Evolutionary conservation across 768 basidiomycete species (phyloP).

Genomic region (Lactarius evosmus): DNA sequence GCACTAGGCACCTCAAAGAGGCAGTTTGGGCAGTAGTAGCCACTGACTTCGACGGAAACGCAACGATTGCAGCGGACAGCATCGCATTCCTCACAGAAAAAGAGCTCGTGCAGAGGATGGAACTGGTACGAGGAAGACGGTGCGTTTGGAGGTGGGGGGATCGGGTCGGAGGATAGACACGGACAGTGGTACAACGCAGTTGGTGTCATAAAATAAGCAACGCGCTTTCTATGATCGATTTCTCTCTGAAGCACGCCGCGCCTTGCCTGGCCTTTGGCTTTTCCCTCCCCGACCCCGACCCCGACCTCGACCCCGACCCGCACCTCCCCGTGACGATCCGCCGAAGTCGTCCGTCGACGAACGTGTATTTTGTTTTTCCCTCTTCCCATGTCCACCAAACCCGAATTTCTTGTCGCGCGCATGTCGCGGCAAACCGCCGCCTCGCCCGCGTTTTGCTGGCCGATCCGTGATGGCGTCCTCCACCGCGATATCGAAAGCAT

Average conservation of each 20-base stretch:
- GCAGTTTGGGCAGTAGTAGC: constrained; percentile 98
- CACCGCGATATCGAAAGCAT: constrained; percentile 83
- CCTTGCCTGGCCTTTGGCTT: constrained; percentile 57
- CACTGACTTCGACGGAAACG: constrained; percentile 89
- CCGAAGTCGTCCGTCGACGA: constrained; percentile 76
- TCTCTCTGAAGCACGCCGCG: constrained; percentile 46
- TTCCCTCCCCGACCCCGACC: constrained; percentile 29
- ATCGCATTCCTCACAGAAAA: constrained; percentile 99
- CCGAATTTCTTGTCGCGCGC: constrained; percentile 80
- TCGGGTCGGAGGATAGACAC: constrained; percentile 56
- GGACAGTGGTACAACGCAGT: constrained; percentile 67
- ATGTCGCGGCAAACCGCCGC: constrained; percentile 48
- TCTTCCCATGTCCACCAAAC: constrained; percentile 64
- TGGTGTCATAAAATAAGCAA: constrained; percentile 44
- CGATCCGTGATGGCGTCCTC: constrained; percentile 84
- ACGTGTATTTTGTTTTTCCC: constrained; percentile 78
- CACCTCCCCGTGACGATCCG: constrained; percentile 36
- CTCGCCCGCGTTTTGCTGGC: constrained; percentile 54
- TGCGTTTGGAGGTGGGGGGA: constrained; percentile 71
- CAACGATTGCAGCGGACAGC: constrained; percentile 91
- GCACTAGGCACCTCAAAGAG: constrained; percentile 98
- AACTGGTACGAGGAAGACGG: constrained; percentile 78
- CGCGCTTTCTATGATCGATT: constrained; percentile 30
- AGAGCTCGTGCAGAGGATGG: constrained; percentile 79
- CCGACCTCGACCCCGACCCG: constrained; percentile 35